Conservation (phyloP, 2,329 filamentous ascomycete genomes). For the Aureobasidium sp. region DNA sequence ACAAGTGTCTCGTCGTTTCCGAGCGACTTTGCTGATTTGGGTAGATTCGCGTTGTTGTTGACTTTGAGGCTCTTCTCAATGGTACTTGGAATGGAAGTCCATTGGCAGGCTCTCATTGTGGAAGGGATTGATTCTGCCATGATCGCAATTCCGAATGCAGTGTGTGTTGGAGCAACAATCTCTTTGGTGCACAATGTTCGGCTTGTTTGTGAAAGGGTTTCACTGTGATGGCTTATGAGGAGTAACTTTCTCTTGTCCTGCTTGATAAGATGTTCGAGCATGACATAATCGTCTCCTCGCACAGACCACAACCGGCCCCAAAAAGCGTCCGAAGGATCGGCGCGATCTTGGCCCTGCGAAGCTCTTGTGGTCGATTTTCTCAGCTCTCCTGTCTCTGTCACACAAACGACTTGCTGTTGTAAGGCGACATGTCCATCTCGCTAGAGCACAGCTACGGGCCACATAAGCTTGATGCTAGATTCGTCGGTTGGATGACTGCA, state of each 20-base stretch:
- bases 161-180: no score
- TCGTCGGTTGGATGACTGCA: background rate
- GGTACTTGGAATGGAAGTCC: conserved; percentile 23
- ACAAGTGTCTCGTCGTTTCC: conserved; percentile 35
- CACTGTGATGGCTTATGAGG: background rate
- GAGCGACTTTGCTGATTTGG: conserved; percentile 20
- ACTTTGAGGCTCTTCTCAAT: conserved; percentile 31
- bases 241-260: no score
- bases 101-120: conserved; percentile 28
- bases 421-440: no score
- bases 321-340: no score
- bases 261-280: background rate
- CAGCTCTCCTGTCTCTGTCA: no score
- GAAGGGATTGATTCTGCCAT: conserved; percentile 21
- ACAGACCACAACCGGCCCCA: background rate
- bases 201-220: no score
- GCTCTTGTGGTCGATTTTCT: no score
- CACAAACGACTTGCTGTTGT: no score
- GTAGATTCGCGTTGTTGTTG: conserved; percentile 24
- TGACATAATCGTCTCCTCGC: background rate
- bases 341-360: no score
- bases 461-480: background rate
- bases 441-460: no score
- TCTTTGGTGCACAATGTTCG: no score
- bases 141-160: no score